These are phyloP conservation scores for Gaertneriomyces semiglobifer DNA, from an alignment of 192 early-diverging fungal species.

Conservation along the genomic window DNA sequence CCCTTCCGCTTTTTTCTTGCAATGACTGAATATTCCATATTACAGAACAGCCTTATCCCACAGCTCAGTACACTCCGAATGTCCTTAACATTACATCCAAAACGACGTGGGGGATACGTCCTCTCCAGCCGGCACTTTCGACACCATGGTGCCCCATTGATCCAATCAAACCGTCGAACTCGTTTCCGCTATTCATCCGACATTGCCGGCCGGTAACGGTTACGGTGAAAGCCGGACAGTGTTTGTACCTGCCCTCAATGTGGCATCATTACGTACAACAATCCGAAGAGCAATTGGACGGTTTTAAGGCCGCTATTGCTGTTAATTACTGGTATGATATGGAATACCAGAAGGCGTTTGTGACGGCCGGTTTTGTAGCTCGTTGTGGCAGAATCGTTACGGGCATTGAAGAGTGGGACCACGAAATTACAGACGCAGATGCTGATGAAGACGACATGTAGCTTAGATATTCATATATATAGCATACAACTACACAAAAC, in stretches of 20 bases:
- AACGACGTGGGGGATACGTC: constrained; percentile 22
- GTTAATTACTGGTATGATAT: constrained; percentile 58
- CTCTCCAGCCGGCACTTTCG: neutral
- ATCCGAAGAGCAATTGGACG: constrained; percentile 17
- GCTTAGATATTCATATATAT: no score
- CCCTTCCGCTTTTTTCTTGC: constrained; percentile 8
- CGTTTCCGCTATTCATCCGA: constrained; percentile 11
- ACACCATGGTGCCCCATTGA: constrained; percentile 31
- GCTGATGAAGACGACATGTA: no score
- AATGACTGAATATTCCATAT: neutral
- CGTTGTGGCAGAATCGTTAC: constrained; percentile 11
- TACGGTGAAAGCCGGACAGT: constrained; percentile 31
- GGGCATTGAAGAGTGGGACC: constrained; percentile 22
- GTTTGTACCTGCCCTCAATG: constrained; percentile 48
- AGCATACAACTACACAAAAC: no score
- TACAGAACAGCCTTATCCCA: constrained; percentile 27
- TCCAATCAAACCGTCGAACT: constrained; percentile 17
- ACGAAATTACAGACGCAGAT: no score
- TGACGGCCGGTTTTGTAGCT: neutral
- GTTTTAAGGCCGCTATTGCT: constrained; percentile 34
- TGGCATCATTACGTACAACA: constrained; percentile 53
- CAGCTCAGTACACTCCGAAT: constrained; percentile 30
- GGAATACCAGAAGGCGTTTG: constrained; percentile 22
- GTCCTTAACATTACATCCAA: neutral
- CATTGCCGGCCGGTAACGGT: constrained; percentile 21